Evolutionary conservation across 2,329 filamentous ascomycete species (phyloP).

Genomic region (Parastagonospora nodorum): DNA sequence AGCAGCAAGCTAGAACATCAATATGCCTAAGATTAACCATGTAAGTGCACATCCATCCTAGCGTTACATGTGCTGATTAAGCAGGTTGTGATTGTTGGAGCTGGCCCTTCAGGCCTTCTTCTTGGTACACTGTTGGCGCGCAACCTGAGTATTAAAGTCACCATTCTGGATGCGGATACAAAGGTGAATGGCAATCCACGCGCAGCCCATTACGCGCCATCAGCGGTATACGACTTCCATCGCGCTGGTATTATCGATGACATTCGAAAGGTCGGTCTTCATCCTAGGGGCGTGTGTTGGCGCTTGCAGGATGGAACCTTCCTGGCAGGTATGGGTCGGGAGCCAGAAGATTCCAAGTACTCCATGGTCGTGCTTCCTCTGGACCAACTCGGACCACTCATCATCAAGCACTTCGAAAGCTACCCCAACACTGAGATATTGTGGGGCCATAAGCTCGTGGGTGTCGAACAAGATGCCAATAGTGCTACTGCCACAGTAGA

Average conservation of each 20-base stretch:
- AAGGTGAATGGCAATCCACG: conserved; percentile 64
- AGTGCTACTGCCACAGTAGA: conserved; percentile 36
- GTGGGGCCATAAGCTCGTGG: conserved; percentile 40
- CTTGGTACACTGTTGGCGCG: conserved; percentile 57
- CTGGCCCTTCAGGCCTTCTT: conserved; percentile 42
- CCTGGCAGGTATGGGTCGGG: conserved; percentile 36
- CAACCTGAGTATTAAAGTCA: conserved; percentile 56
- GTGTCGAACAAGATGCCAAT: conserved; percentile 36
- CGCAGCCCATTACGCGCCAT: conserved; percentile 65
- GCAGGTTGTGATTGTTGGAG: conserved; percentile 39
- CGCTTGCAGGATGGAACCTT: conserved; percentile 45
- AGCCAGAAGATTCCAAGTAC: conserved; percentile 32
- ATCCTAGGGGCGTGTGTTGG: conserved; percentile 52
- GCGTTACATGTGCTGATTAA: conserved; percentile 8
- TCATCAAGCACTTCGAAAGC: conserved; percentile 36
- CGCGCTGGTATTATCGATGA: conserved; percentile 65
- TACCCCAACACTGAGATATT: conserved; percentile 32
- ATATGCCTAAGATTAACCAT: conserved; percentile 40
- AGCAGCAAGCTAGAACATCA: conserved; percentile 4
- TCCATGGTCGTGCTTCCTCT: conserved; percentile 40
- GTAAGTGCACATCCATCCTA: conserved; percentile 16
- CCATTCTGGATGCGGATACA: conserved; percentile 60
- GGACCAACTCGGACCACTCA: conserved; percentile 35
- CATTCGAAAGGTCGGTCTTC: conserved; percentile 50
- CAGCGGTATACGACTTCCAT: conserved; percentile 62